phyloP scores from a whole-genome alignment of 805 yeast genomes.

The Yamadazyma kitorensis region DNA sequence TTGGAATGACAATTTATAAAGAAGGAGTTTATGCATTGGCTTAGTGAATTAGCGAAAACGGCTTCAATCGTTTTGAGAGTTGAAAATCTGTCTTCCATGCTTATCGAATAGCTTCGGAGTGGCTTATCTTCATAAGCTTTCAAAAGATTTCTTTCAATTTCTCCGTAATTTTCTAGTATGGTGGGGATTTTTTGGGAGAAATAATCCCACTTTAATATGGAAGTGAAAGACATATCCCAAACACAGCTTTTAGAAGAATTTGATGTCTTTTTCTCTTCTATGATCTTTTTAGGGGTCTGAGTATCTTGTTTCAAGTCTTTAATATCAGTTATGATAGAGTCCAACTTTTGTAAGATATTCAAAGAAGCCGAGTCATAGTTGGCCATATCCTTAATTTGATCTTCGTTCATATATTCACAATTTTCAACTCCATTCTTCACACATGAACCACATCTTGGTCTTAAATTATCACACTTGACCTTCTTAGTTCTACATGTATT shows the following conservation, averaged over 20 bases:
- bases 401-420: slow-evolving; percentile 32
- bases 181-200: slow-evolving; percentile 15
- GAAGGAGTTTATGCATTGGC: slow-evolving; percentile 22
- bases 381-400: slow-evolving; percentile 17
- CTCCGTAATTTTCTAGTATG: slow-evolving; percentile 4
- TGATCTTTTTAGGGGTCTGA: slow-evolving; percentile 2
- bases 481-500: slow-evolving; percentile 35
- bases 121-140: slow-evolving; percentile 3
- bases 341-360: slow-evolving; percentile 27
- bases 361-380: slow-evolving; percentile 26
- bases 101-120: neutral
- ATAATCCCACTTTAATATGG: slow-evolving; percentile 28
- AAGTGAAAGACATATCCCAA: slow-evolving; percentile 36
- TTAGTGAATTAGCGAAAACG: slow-evolving; percentile 13
- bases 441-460: slow-evolving; percentile 37
- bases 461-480: slow-evolving; percentile 34
- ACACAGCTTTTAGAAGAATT: slow-evolving; percentile 3
- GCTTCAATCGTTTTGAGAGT: slow-evolving; percentile 17
- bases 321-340: slow-evolving; percentile 25
- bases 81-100: slow-evolving; percentile 13
- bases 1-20: slow-evolving; percentile 32
- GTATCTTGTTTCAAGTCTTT: slow-evolving; percentile 13
- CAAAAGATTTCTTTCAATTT: slow-evolving; percentile 6
- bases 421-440: slow-evolving; percentile 20
- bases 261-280: too few species aligned